Conservation (phyloP, 805 yeast genomes). For the Millerozyma acaciae region DNA sequence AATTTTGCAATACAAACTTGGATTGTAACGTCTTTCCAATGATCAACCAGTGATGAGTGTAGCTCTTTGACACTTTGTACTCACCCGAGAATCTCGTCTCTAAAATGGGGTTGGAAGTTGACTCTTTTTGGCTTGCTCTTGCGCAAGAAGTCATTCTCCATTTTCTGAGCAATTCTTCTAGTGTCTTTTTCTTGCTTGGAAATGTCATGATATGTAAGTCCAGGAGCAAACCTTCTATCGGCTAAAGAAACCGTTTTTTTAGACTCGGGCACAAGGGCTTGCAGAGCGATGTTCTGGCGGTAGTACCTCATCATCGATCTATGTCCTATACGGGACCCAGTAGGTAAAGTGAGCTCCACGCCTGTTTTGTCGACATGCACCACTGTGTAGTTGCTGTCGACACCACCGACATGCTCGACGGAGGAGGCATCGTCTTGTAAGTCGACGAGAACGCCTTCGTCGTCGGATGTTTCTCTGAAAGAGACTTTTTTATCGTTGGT, state of each 20-base stretch:
- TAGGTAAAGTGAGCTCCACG: constrained; percentile 66
- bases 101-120: constrained; percentile 35
- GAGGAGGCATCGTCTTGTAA: constrained; percentile 12
- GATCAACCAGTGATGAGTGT: too few relatives aligned
- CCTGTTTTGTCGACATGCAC: constrained; percentile 55
- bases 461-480: constrained; percentile 13
- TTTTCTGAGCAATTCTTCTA: constrained; percentile 18
- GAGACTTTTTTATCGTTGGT: constrained; percentile 24
- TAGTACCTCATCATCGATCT: constrained; percentile 68
- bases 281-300: constrained; percentile 50
- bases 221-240: constrained; percentile 52
- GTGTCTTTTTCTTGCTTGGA: constrained; percentile 32
- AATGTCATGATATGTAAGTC: constrained; percentile 25
- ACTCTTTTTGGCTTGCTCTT: constrained; percentile 21
- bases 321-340: constrained; percentile 79
- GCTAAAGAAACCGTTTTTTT: constrained; percentile 73
- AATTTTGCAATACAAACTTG: too few relatives aligned
- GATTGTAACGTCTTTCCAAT: too few relatives aligned
- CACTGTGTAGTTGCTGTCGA: constrained; percentile 21
- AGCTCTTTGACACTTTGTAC: too few relatives aligned
- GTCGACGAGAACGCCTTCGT: constrained; percentile 8
- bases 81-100: constrained; percentile 38
- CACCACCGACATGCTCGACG: constrained; percentile 12
- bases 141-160: constrained; percentile 22
- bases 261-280: constrained; percentile 47